These are phyloP conservation scores for Ensete ventricosum DNA, from an alignment of 176 grass and related monocot genomes.

Conservation along the genomic window DNA sequence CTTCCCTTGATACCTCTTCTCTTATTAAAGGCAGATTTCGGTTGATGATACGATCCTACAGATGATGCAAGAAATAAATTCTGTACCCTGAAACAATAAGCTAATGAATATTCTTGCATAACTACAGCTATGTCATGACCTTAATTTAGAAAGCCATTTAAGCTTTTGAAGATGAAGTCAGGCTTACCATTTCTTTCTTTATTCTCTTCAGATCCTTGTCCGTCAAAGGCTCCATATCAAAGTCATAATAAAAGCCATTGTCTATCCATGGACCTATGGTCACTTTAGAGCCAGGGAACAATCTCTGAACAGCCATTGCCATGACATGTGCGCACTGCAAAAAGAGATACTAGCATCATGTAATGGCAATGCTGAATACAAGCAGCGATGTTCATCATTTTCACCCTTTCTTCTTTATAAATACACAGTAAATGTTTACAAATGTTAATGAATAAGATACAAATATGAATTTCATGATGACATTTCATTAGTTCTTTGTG, in stretches of 20 bases:
- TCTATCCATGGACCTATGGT: slow-evolving; percentile 98
- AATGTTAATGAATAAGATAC: background rate
- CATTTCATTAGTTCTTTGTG: no score
- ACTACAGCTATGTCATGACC: slow-evolving; percentile 10
- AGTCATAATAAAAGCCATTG: slow-evolving; percentile 96
- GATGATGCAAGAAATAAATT: slow-evolving; percentile 44
- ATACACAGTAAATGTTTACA: background rate
- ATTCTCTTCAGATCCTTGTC: slow-evolving; percentile 96
- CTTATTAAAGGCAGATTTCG: slow-evolving; percentile 71
- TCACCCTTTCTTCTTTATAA: background rate
- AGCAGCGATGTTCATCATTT: background rate
- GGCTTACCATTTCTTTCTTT: slow-evolving; percentile 90
- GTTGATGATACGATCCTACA: slow-evolving; percentile 80
- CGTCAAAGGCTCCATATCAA: slow-evolving; percentile 80
- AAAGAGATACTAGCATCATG: background rate
- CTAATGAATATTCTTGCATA: slow-evolving; percentile 21
- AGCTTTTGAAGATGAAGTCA: background rate
- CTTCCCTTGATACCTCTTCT: slow-evolving; percentile 79
- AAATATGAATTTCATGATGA: background rate
- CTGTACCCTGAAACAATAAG: slow-evolving; percentile 36
- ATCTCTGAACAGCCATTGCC: slow-evolving; percentile 97
- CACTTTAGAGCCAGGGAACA: slow-evolving; percentile 85
- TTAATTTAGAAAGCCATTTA: slow-evolving; percentile 8
- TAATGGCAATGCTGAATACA: background rate
- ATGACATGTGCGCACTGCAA: slow-evolving; percentile 92